These are phyloP conservation scores for Erodium chrysanthum DNA, from an alignment of 441 rosid genomes.

Conservation along the genomic window DNA sequence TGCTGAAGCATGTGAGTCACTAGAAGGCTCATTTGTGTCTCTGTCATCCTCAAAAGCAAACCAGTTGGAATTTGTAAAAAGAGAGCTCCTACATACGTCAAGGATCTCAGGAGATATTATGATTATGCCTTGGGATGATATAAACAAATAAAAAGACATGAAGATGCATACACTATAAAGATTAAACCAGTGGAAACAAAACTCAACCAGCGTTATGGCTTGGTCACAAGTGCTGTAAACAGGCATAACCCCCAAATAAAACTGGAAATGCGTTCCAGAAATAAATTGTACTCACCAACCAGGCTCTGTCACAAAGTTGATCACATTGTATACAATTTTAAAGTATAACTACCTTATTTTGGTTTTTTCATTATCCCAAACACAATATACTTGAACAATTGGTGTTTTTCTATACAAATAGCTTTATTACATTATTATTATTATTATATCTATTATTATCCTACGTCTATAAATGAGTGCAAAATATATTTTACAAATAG, in stretches of 20 bases:
- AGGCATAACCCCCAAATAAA: background rate
- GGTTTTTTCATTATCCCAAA: background rate
- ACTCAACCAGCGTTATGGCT: background rate
- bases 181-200: background rate
- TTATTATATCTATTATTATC: background rate
- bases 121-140: background rate
- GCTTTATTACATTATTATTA: background rate
- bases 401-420: background rate
- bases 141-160: background rate
- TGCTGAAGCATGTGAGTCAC: conserved; percentile 46
- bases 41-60: conserved; percentile 78
- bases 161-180: background rate
- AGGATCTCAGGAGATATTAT: background rate
- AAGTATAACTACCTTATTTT: background rate
- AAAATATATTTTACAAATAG: background rate
- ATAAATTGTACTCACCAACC: background rate
- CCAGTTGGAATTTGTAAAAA: conserved; percentile 82
- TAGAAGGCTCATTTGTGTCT: conserved; percentile 41
- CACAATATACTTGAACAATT: background rate
- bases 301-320: background rate
- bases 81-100: conserved; percentile 45
- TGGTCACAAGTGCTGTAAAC: background rate
- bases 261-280: background rate
- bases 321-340: background rate
- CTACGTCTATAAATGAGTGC: background rate